Conservation (phyloP, 1,284 basidiomycete genomes). For the Leccinum fuscescens region DNA sequence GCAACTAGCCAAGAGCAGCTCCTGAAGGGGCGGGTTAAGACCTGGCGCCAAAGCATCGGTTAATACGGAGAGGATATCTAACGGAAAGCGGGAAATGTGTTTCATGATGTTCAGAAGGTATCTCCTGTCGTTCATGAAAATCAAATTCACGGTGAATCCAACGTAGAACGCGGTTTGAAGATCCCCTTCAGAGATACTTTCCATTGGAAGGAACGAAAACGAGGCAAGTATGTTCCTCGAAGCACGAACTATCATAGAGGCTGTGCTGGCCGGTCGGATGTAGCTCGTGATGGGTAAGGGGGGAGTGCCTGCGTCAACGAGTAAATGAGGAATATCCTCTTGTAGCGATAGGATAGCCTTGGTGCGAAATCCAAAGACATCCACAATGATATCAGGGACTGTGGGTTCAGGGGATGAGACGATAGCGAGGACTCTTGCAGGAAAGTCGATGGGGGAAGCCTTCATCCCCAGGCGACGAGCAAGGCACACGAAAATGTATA, state of each 20-base stretch:
- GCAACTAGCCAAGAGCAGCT: conserved; percentile 26
- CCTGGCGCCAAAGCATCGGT: conserved; percentile 25
- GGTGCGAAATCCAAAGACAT: conserved; percentile 43
- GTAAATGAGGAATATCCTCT: conserved; percentile 34
- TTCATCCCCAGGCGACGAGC: conserved; percentile 48
- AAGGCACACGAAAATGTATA: conserved; percentile 57
- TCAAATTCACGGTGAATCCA: conserved; percentile 30
- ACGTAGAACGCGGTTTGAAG: conserved; percentile 34
- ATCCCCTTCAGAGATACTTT: conserved; percentile 22
- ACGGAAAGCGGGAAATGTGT: conserved; percentile 32
- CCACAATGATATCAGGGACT: conserved; percentile 43
- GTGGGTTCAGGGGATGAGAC: conserved; percentile 38
- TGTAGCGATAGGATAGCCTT: conserved; percentile 35
- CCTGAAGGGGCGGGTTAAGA: conserved; percentile 21
- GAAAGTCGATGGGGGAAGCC: conserved; percentile 56
- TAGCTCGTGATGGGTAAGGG: conserved; percentile 20
- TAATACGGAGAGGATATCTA: conserved; percentile 31
- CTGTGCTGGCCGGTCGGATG: conserved; percentile 35
- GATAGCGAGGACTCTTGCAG: conserved; percentile 50
- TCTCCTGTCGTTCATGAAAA: conserved; percentile 31
- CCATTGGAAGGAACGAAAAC: conserved; percentile 22
- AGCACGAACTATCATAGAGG: conserved; percentile 42
- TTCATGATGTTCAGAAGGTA: conserved; percentile 31
- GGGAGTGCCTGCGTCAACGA: conserved; percentile 30
- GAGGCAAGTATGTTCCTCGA: conserved; percentile 41